A percentile compares a stretch with the other conserved stretches of the same genome.
Evolutionary conservation across 257 asterid species (phyloP).

Genomic region (Solanum medicagineum): DNA sequence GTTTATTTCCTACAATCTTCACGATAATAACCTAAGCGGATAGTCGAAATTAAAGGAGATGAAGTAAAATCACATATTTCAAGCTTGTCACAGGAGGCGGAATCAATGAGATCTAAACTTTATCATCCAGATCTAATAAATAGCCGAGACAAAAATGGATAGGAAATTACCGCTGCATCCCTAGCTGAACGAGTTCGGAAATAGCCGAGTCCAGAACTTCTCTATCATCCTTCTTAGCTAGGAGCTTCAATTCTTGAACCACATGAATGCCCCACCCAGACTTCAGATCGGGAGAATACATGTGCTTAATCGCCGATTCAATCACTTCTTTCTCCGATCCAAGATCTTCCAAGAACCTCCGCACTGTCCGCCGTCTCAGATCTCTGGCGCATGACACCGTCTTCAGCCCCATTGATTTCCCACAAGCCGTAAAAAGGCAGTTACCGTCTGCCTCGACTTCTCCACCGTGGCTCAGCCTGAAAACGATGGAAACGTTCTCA

Average conservation of each 20-base stretch:
- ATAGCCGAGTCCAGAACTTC: slow-evolving; percentile 56
- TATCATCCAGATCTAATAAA: background rate
- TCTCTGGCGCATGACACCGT: slow-evolving; percentile 39
- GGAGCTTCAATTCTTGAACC: slow-evolving; percentile 79
- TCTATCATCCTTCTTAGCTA: slow-evolving; percentile 68
- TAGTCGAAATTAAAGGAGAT: background rate
- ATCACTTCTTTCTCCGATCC: slow-evolving; percentile 42
- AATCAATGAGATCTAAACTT: background rate
- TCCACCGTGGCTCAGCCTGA: slow-evolving; percentile 75
- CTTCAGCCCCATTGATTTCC: slow-evolving; percentile 35
- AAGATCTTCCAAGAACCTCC: slow-evolving; percentile 63
- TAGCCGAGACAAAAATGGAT: background rate
- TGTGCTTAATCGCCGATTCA: slow-evolving; percentile 53
- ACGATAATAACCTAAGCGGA: too few relatives aligned
- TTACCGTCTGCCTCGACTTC: slow-evolving; percentile 89
- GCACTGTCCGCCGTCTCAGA: slow-evolving; percentile 56
- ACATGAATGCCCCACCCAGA: slow-evolving; percentile 93
- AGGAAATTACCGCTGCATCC: slow-evolving; percentile 65
- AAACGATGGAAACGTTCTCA: slow-evolving; percentile 28
- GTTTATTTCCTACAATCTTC: too few relatives aligned
- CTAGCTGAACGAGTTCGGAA: slow-evolving; percentile 60
- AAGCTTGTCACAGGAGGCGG: background rate
- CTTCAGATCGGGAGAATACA: slow-evolving; percentile 91
- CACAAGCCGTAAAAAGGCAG: slow-evolving; percentile 79
- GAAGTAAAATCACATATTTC: background rate